Evolutionary conservation across 192 early-diverging fungal species (phyloP), one percentile per base, ranked within the genome.

Genomic region (Chytriomyces sp.): DNA sequence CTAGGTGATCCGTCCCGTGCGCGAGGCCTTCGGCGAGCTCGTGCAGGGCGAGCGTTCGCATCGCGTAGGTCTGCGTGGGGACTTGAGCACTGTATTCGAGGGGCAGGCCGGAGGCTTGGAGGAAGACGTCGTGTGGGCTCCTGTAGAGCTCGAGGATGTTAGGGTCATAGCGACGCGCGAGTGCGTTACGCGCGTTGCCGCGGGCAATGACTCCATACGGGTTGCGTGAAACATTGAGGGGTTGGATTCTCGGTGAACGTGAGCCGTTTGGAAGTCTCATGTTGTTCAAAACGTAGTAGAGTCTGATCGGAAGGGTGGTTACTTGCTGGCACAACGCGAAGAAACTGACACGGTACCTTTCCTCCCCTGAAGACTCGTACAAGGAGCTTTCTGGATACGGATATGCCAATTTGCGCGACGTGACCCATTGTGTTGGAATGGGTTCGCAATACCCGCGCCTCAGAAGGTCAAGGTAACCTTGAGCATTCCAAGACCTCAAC

Each of bases 231-330:
- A 62, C 19, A 31, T 49, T 65, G 40, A 65, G 8, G 7, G 63
- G 63, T n/a, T 25, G 19, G 8, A 65, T 14, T 22, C 22, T 14
- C n/a, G 14, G 19, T 37, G 33, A 12, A 30, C 7, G 17, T 12
- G 6, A 10, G 38, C 37, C 33, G 2, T 37, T 37, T 37, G 59
- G 59, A 12, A 32, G 34, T 30, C 10, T 33, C 63, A 65, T 41
- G 33, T 65, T 12, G 33, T 65, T 65, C 19, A 65, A 33, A 14
- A 65, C 63, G 30, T 49, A 65, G 31, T 65, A 65, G 19, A 65
- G 41, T 25, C 63, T n/a, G n/a, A n/a, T n/a, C n/a, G n/a, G n/a
- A n/a, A n/a, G n/a, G n/a, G n/a, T n/a, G n/a, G n/a, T n/a, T n/a
- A n/a, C n/a, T n/a, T n/a, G n/a, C n/a, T n/a, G n/a, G n/a, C n/a